Base-by-base conservation (phyloP, 441 rosid genomes). In the Metrosideros polymorpha region DNA sequence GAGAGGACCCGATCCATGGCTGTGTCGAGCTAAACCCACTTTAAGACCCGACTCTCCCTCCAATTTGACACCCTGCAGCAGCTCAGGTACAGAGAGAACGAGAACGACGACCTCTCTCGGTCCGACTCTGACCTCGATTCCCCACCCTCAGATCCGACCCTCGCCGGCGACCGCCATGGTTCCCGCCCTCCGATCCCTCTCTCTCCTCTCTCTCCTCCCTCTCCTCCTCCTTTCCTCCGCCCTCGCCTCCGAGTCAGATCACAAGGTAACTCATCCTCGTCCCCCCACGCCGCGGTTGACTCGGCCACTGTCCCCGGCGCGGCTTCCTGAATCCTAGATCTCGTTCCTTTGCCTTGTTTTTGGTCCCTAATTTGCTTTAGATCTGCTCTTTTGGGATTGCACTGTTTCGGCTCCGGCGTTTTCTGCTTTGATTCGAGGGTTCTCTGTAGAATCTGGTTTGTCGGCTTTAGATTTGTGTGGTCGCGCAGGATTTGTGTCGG, bases 181-280 rank as follows among this genome's bases (percentile, higher is more conserved):
- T 90, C 52, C 90, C 85, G 3, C 85, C 89, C 61, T 87, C 90
- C 86, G 92, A 83, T 87, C 88, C 84, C 87, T 91, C 82, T 71
- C 84, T 55, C 87, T 89, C 84, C 39, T 88, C 59, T 9, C 77
- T 82, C 61, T 42, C 86, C 50, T 84, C 90, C 6, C 91, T 30
- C 79, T 92, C 83, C 66, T 88, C 76, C 79, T 91, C 79, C 57
- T 92, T 76, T 87, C 93, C 27, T 90, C 89, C 45, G 91, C 91
- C 49, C 87, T 93, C 83, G 97, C 97, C 85, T 93, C 98, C 85
- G 99, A 96, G 91, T 94, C 97, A 84, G 99, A 97, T 95, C 99
- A 98, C 96, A 97, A 94, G 99, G 99, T 94, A 85, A 88, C 47
- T 55, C 86, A 42, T 71, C 57, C 30, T n/a, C 85, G 63, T 30